phyloP scores from a whole-genome alignment of 805 yeast genomes.

The Yarrowia sp. region DNA sequence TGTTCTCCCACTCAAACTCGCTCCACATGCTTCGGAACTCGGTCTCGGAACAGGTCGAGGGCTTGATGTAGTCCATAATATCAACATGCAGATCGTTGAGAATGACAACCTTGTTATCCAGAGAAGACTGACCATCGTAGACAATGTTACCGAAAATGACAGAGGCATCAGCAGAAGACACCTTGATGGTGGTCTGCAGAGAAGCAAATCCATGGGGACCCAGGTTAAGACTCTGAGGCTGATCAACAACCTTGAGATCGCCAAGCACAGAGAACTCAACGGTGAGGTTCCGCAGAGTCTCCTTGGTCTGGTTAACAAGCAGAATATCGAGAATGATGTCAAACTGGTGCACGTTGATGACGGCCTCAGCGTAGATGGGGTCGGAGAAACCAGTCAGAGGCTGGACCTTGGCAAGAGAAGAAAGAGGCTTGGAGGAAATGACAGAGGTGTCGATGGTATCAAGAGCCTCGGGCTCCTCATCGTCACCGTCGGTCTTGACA shows the following conservation, averaged over 20 bases:
- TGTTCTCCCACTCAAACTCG: conserved; percentile 99
- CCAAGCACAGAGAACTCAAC: conserved; percentile 97
- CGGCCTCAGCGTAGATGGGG: conserved; percentile 97
- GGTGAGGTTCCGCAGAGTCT: conserved; percentile 82
- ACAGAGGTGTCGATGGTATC: conserved; percentile 57
- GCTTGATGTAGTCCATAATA: conserved; percentile 95
- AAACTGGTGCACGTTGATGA: conserved; percentile 91
- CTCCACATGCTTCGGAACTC: conserved; percentile 98
- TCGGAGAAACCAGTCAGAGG: conserved; percentile 98
- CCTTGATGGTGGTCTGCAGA: conserved; percentile 83
- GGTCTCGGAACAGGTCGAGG: conserved; percentile 84
- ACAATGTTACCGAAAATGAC: conserved; percentile 96
- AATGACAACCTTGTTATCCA: conserved; percentile 83
- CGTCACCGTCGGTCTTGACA: conserved; percentile 44
- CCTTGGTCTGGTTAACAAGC: conserved; percentile 85
- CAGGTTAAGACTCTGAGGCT: conserved; percentile 81
- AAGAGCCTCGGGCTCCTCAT: conserved; percentile 49
- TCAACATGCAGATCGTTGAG: conserved; percentile 93
- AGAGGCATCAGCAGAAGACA: conserved; percentile 96
- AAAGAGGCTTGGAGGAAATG: conserved; percentile 45
- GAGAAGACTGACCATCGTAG: conserved; percentile 93
- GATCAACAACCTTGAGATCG: conserved; percentile 90
- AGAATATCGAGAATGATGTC: conserved; percentile 93
- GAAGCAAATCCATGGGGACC: conserved; percentile 98
- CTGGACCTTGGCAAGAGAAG: conserved; percentile 67